Conservation (phyloP, 768 basidiomycete genomes). For the Tubosaeta brunneosetosa region DNA sequence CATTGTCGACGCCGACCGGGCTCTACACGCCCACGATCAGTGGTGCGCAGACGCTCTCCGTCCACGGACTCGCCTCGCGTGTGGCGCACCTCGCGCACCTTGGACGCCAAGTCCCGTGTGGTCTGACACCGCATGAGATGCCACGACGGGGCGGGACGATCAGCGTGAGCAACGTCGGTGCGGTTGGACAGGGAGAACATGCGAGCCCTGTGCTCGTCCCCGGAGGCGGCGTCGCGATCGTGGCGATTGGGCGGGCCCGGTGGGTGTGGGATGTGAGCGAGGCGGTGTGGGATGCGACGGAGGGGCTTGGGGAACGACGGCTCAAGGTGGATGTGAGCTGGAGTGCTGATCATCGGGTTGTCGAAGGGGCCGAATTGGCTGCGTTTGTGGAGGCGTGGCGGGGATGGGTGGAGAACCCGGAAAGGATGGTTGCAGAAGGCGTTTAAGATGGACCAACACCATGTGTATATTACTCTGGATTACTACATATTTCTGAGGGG, state of each 20-base stretch:
- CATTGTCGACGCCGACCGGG: constrained; percentile 75
- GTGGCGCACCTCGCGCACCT: constrained; percentile 58
- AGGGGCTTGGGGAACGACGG: constrained; percentile 41
- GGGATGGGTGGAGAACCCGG: constrained; percentile 70
- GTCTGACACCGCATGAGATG: constrained; percentile 63
- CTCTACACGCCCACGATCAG: constrained; percentile 77
- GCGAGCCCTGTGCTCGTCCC: constrained; percentile 75
- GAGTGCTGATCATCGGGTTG: constrained; percentile 83
- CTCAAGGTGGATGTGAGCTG: constrained; percentile 68
- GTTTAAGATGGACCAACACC: constrained; percentile 22
- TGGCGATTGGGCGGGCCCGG: constrained; percentile 71
- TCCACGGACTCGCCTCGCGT: constrained; percentile 58
- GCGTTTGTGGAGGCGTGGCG: constrained; percentile 88
- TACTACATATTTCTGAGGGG: neutral
- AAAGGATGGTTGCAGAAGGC: constrained; percentile 55
- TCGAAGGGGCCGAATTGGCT: constrained; percentile 86
- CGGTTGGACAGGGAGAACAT: constrained; percentile 64
- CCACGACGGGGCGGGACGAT: constrained; percentile 73
- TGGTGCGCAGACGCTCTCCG: constrained; percentile 46
- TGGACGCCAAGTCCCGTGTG: constrained; percentile 64
- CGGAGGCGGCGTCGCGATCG: constrained; percentile 82
- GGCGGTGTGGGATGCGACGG: constrained; percentile 23
- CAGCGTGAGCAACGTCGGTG: constrained; percentile 79
- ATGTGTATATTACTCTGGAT: neutral
- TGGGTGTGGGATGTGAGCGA: constrained; percentile 72